Base-by-base conservation (phyloP, 768 basidiomycete genomes). In the Kwoniella dendrophila region DNA sequence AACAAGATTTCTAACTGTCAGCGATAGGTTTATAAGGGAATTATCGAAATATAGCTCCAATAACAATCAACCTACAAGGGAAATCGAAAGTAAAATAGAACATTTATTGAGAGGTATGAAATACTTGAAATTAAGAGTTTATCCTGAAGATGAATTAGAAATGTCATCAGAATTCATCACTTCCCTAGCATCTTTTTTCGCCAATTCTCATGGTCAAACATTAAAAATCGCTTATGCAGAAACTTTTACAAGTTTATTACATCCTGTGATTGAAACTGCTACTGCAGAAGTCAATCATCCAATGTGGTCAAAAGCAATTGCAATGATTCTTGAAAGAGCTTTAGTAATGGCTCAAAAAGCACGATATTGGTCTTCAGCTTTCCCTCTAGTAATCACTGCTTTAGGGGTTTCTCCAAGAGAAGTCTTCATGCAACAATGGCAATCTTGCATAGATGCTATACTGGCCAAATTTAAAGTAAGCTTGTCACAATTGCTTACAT, bases 281-380 rank as follows among this genome's bases (percentile, higher is more conserved):
- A 92, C 93, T 80, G 93, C 91, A 5, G 93, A 97, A 80, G 92
- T 94, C 50, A 96, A 96, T 70, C 89, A 94, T 77, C 93, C 93
- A 0, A 84, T 89, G 68, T 97, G 93, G 93, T 90, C 88, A 4
- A 92, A 90, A 75, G 92, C 93, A 1, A 84, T 85, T 63, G 89
- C 90, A 56, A 88, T 93, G 87, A 87, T 90, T 22, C 49, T 73
- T 3, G 57, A 67, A 10, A 47, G 71, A 56, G 76, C 78, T 2
- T 24, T 56, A 18, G 67, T 63, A 82, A 75, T 76, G 75, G 66
- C 70, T 10, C 81, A 83, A 38, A 95, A 95, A 77, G 90, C 88
- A 8, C 85, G 91, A 20, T 96, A 96, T 77, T 94, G 93, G 92
- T 83, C 84, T 45, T 85, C 85, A 0, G 91, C 91, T 0, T 94